A percentile compares a stretch with the other conserved stretches of the same genome.
Evolutionary conservation across 148 eudicot genomes (phyloP).

Genomic region (Diospyros lotus): DNA sequence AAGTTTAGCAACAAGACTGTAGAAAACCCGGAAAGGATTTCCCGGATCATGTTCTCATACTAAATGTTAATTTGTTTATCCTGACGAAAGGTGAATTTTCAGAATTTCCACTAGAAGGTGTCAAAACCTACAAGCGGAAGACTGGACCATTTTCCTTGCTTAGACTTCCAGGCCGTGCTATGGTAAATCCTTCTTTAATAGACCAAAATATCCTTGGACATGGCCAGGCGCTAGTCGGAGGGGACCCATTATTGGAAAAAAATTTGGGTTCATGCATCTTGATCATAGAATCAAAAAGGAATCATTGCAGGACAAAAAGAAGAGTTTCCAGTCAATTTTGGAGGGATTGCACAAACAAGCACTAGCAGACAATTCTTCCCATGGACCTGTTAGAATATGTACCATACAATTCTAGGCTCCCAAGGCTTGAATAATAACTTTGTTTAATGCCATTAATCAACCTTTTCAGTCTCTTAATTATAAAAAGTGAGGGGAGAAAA

Average conservation of each 20-base stretch:
- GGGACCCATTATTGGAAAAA: not conserved
- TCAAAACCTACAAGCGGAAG: no score
- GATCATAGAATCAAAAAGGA: no score
- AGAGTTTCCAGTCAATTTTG: not conserved
- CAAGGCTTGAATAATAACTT: not conserved
- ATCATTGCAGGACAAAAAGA: not conserved
- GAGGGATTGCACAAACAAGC: not conserved
- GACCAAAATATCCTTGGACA: not conserved
- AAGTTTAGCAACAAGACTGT: no score
- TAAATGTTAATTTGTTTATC: no score
- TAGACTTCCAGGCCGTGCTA: not conserved
- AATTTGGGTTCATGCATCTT: not conserved
- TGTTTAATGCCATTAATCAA: not conserved
- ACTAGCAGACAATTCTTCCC: not conserved
- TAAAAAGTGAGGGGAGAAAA: no score
- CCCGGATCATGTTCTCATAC: no score
- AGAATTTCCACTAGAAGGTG: no score
- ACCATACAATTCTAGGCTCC: not conserved
- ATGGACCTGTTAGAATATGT: no score
- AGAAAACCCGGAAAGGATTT: no score
- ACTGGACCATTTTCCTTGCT: no score
- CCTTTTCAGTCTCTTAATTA: not conserved
- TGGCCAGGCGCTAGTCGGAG: not conserved
- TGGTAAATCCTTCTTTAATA: not conserved
- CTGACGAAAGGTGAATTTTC: no score